Evolutionary conservation across 805 yeast species (phyloP), one percentile per base, ranked within the genome.

Genomic region (Candida morakotiae): DNA sequence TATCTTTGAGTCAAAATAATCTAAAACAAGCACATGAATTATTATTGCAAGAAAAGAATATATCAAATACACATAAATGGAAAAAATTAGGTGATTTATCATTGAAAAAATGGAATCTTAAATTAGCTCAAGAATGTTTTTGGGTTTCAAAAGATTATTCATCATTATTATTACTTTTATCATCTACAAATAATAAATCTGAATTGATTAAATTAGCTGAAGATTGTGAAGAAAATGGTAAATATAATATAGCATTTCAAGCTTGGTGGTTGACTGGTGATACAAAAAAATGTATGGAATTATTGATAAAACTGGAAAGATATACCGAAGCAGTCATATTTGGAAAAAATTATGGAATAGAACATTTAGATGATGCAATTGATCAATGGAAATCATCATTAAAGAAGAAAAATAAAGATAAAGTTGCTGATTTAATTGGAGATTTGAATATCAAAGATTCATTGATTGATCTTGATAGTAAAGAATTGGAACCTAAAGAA

Each of bases 31-130:
- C 98, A 5, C 72, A 75, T 47, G 79, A 77, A 27, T 56, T 67
- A 43, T 60, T 67, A 36, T 62, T 60, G 43, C 56, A 65, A 16
- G 64, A 65, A 31, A 77, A 76, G 35, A 81, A 81, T 37, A 48
- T 55, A 9, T 50, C 59, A 10, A 64, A 64, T 46, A 41, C 57
- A 5, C 52, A 57, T 15, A 89, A 87, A 62, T 93, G 98, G 97
- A 86, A 86, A 60, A 73, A 81, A 41, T 73, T 93, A 33, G 99
- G 98, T 47, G 98, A 93, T 65, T 71, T 81, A 42, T 84, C 96
- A 9, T 70, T 93, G 48, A 59, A 72, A 14, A 75, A 75, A 43
- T 93, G 95, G 86, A 79, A 89, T 47, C 72, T 87, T 45, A 76
- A 76, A 48, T 68, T 87, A 46, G 98, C 98, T 3, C 81, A 79